Evolutionary conservation across 345 rosid species (phyloP).

Genomic region (Xanthoceras sorbifolium): DNA sequence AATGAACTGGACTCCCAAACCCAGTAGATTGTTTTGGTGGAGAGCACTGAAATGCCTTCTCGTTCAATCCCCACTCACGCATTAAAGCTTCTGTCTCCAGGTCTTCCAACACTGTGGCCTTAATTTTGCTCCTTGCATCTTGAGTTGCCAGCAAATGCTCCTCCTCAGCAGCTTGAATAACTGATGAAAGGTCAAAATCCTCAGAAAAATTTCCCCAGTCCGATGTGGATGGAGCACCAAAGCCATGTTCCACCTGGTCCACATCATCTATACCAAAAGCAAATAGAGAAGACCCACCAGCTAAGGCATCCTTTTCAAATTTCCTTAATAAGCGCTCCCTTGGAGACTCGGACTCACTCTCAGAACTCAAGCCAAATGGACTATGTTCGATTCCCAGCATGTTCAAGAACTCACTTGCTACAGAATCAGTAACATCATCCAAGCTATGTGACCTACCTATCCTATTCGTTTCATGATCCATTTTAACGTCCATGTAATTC

Average conservation of each 20-base stretch:
- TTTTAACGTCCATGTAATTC: slow-evolving; percentile 33
- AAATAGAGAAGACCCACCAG: slow-evolving; percentile 65
- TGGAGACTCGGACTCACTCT: slow-evolving; percentile 94
- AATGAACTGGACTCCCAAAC: slow-evolving; percentile 62
- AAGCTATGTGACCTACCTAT: slow-evolving; percentile 46
- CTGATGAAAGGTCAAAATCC: slow-evolving; percentile 53
- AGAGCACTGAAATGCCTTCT: slow-evolving; percentile 68
- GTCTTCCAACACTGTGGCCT: slow-evolving; percentile 73
- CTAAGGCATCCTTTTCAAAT: slow-evolving; percentile 80
- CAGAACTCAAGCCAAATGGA: slow-evolving; percentile 68
- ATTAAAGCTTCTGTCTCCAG: slow-evolving; percentile 84
- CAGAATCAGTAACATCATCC: slow-evolving; percentile 61
- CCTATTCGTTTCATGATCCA: slow-evolving; percentile 30
- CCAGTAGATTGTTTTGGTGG: slow-evolving; percentile 50
- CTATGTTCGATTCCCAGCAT: slow-evolving; percentile 81
- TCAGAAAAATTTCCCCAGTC: slow-evolving; percentile 41
- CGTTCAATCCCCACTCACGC: slow-evolving; percentile 92
- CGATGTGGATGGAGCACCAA: slow-evolving; percentile 32
- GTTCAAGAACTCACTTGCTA: slow-evolving; percentile 77
- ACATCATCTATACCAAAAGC: slow-evolving; percentile 49
- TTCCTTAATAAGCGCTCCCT: slow-evolving; percentile 84
- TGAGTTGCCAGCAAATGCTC: slow-evolving; percentile 53
- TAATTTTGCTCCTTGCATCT: slow-evolving; percentile 41
- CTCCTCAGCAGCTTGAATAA: slow-evolving; percentile 60
- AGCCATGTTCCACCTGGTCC: slow-evolving; percentile 45